These are phyloP conservation scores for Pistacia integerrima DNA, from an alignment of 345 rosid genomes.

Conservation along the genomic window DNA sequence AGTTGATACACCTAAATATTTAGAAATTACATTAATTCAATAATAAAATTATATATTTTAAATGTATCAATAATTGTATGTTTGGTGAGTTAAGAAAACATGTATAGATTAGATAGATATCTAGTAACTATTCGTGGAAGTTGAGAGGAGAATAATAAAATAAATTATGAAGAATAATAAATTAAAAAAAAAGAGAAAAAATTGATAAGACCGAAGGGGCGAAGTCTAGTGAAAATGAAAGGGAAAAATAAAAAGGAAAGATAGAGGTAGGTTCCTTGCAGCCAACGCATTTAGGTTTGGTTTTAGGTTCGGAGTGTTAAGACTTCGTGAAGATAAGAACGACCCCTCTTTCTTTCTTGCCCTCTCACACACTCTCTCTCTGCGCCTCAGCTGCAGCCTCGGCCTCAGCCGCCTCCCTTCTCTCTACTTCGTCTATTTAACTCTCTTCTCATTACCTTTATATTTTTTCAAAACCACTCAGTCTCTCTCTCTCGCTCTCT, in stretches of 20 bases:
- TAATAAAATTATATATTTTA: too few species aligned
- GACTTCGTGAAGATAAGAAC: conserved; percentile 73
- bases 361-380: conserved; percentile 16
- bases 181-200: neutral
- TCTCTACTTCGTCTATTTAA: conserved; percentile 4
- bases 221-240: conserved; percentile 35
- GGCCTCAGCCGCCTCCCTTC: neutral
- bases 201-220: conserved; percentile 39
- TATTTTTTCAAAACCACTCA: too few species aligned
- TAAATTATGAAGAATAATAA: neutral
- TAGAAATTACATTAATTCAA: too few species aligned
- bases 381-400: conserved; percentile 1
- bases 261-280: conserved; percentile 55
- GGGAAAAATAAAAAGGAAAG: conserved; percentile 45
- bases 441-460: too few species aligned
- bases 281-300: conserved; percentile 51
- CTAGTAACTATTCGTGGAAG: neutral
- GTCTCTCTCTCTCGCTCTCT: neutral
- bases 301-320: conserved; percentile 32
- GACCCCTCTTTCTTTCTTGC: conserved; percentile 22
- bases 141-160: too few species aligned
- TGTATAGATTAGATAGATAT: too few species aligned
- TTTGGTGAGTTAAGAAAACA: too few species aligned
- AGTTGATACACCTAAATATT: too few species aligned
- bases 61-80: too few species aligned